Percentiles rank a stretch among this genome's conserved stretches.
Evolutionary conservation across 441 rosid genomes (phyloP).

Genomic region (Flueggea neowawraea): DNA sequence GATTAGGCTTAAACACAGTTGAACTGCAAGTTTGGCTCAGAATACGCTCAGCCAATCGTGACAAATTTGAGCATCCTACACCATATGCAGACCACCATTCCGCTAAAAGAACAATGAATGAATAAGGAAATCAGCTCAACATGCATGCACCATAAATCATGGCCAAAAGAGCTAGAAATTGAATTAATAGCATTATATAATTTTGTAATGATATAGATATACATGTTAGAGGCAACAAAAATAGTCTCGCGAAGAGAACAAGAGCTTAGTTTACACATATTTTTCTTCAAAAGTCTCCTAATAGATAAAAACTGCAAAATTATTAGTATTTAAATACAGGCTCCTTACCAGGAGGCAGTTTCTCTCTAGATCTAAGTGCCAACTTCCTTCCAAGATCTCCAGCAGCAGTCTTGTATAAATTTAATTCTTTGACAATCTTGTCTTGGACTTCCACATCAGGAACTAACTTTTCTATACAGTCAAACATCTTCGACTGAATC

Average conservation of each 20-base stretch:
- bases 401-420: slow-evolving; percentile 63
- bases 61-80: slow-evolving; percentile 87
- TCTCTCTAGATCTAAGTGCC: slow-evolving; percentile 83
- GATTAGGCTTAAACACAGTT: slow-evolving; percentile 34
- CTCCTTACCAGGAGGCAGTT: slow-evolving; percentile 72
- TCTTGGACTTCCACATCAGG: slow-evolving; percentile 71
- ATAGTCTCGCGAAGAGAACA: too few relatives aligned
- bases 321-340: slow-evolving; percentile 10
- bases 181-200: not conserved
- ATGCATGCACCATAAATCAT: not conserved
- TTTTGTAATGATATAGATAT: not conserved
- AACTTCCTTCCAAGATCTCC: slow-evolving; percentile 92
- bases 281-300: too few relatives aligned
- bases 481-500: slow-evolving; percentile 67
- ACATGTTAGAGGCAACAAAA: too few relatives aligned
- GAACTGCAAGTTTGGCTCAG: slow-evolving; percentile 82
- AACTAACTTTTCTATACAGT: slow-evolving; percentile 83
- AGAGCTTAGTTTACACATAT: too few relatives aligned
- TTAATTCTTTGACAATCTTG: slow-evolving; percentile 67
- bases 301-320: not conserved
- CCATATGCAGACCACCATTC: slow-evolving; percentile 99
- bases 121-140: slow-evolving; percentile 3
- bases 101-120: slow-evolving; percentile 30
- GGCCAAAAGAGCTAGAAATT: not conserved
- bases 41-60: slow-evolving; percentile 71